phyloP scores from a whole-genome alignment of 345 rosid genomes.

The Melastoma malabathricum region DNA sequence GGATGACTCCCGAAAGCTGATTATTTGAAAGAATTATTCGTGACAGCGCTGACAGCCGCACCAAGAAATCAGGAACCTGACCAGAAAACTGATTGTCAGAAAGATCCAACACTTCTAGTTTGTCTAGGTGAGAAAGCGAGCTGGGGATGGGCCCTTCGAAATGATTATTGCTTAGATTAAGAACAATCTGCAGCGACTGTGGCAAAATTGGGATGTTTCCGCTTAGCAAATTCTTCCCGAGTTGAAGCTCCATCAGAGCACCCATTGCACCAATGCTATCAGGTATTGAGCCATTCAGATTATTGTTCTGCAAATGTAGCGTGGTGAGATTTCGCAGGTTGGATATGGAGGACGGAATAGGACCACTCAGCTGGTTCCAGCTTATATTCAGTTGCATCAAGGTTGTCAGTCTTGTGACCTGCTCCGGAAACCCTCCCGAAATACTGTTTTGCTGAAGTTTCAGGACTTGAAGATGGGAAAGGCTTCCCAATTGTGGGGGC shows the following conservation, averaged over 20 bases:
- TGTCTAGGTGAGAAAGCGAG: conserved; percentile 16
- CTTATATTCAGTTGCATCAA: conserved; percentile 36
- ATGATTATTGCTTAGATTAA: conserved; percentile 63
- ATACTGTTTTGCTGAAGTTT: conserved; percentile 39
- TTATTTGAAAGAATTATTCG: conserved; percentile 49
- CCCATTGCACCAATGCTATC: conserved; percentile 12
- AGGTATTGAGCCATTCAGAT: conserved; percentile 50
- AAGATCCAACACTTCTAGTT: conserved; percentile 67
- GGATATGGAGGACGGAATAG: conserved; percentile 43
- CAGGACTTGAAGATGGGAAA: conserved; percentile 38
- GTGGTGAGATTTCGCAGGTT: conserved; percentile 18
- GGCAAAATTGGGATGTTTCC: conserved; percentile 61
- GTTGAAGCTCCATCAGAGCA: conserved; percentile 53
- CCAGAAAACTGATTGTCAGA: conserved; percentile 50
- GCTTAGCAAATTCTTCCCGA: conserved; percentile 41
- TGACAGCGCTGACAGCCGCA: conserved; percentile 19
- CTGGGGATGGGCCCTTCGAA: conserved; percentile 39
- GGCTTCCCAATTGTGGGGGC: conserved; percentile 28
- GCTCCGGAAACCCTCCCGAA: conserved; percentile 36
- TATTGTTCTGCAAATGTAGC: conserved; percentile 45
- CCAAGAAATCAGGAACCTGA: conserved; percentile 23
- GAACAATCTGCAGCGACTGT: conserved; percentile 35
- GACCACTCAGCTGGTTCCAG: conserved; percentile 44
- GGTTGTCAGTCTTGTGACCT: conserved; percentile 12
- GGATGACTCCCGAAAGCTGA: conserved; percentile 35